These are phyloP conservation scores for Rosellinia necatrix DNA, from an alignment of 2,329 filamentous ascomycete species.

Conservation along the genomic window DNA sequence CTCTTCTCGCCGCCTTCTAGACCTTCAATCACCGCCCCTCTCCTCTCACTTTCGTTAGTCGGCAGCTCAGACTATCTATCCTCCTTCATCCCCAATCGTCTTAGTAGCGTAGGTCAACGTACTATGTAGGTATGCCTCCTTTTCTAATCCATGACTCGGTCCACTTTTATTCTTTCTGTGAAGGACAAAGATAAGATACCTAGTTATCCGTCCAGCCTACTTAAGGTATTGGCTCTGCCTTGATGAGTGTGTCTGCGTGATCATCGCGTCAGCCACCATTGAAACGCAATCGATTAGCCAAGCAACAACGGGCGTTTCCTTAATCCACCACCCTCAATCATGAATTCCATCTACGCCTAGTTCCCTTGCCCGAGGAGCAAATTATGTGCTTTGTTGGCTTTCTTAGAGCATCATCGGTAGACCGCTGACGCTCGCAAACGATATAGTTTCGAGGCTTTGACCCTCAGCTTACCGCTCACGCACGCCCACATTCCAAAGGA, in stretches of 20 bases:
- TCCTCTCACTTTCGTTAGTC: neutral
- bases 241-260: conserved; percentile 20
- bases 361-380: too few species aligned
- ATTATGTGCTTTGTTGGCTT: neutral
- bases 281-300: conserved; percentile 25
- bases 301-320: conserved; percentile 3
- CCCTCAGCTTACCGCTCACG: neutral
- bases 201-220: conserved; percentile 8
- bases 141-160: conserved; percentile 18
- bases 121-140: conserved; percentile 21
- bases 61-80: conserved; percentile 13
- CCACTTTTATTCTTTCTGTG: conserved; percentile 19
- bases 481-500: neutral
- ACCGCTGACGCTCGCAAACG: conserved; percentile 6
- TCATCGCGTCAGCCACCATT: conserved; percentile 30
- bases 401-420: conserved; percentile 1
- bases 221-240: conserved; percentile 19
- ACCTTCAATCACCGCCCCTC: neutral
- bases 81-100: conserved; percentile 19
- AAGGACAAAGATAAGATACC: conserved; percentile 3
- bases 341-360: conserved; percentile 14
- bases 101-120: too few species aligned
- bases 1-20: conserved; percentile 22
- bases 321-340: conserved; percentile 6
- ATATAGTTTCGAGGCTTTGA: neutral